A percentile compares a stretch with the other conserved stretches of the same genome.
These are phyloP conservation scores for Fagus sylvatica DNA, from an alignment of 306 rosid species.

Conservation along the genomic window DNA sequence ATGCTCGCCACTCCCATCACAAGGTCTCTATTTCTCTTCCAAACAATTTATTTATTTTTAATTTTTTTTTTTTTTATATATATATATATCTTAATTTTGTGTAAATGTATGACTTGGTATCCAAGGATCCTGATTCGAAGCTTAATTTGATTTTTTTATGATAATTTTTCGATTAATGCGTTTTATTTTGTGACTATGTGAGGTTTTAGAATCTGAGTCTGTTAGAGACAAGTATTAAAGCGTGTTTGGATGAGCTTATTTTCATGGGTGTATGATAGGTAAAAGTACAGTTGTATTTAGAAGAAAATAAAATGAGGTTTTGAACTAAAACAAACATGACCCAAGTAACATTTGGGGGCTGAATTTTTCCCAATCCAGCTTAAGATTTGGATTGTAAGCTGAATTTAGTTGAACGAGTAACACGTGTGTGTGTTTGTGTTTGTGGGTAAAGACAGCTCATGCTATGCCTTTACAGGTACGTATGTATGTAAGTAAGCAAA, in stretches of 20 bases:
- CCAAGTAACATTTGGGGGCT: neutral
- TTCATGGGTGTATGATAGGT: too few species aligned
- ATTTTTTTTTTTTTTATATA: neutral
- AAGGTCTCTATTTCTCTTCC: slow-evolving; percentile 24
- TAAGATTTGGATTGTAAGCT: neutral
- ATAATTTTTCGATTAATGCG: neutral
- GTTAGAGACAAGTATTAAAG: neutral
- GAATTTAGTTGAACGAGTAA: neutral
- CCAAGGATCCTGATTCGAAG: neutral
- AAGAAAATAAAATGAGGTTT: too few species aligned
- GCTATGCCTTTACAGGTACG: neutral
- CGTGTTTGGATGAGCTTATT: too few species aligned
- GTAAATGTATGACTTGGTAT: neutral
- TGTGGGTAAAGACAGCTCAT: neutral
- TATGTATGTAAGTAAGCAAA: too few species aligned
- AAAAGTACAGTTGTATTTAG: too few species aligned
- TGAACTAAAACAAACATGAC: too few species aligned
- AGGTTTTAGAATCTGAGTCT: neutral
- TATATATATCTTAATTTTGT: neutral
- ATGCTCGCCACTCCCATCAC: slow-evolving; percentile 15
- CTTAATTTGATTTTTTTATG: neutral
- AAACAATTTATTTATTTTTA: neutral
- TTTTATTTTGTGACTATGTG: neutral
- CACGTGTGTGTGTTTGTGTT: too few species aligned
- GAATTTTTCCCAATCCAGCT: neutral